Percentiles rank a stretch among this genome's conserved stretches.
phyloP scores from a whole-genome alignment of 805 yeast species.

The Yarrowia sp. region DNA sequence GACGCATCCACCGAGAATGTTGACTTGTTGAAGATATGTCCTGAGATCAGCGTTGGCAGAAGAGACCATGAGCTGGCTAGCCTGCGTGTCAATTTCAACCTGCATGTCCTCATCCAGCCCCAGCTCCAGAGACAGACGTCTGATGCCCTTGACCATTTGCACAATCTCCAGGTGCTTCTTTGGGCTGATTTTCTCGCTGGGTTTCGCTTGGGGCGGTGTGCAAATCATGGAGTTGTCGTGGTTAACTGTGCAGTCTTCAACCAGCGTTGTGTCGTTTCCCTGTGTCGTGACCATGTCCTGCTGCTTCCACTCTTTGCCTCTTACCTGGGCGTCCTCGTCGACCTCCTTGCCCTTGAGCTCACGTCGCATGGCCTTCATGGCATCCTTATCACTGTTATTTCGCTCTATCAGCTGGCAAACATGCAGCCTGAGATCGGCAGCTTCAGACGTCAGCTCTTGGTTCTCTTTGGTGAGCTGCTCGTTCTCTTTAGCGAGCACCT shows the following conservation, averaged over 20 bases:
- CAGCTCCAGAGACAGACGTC: too few relatives aligned
- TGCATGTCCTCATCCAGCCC: too few relatives aligned
- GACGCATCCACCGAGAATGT: not conserved
- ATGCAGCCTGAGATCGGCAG: not conserved
- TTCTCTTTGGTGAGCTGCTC: not conserved
- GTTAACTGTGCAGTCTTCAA: not conserved
- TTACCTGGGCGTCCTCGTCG: not conserved
- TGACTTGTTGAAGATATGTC: not conserved
- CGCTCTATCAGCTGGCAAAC: too few relatives aligned
- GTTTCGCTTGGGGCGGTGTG: too few relatives aligned
- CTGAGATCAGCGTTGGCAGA: too few relatives aligned
- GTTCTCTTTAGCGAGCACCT: not conserved
- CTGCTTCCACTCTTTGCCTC: too few relatives aligned
- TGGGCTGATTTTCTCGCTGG: too few relatives aligned
- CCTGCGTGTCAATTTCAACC: too few relatives aligned
- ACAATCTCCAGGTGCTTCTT: not conserved
- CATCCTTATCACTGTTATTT: too few relatives aligned
- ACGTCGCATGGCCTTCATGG: too few relatives aligned
- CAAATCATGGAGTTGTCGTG: not conserved
- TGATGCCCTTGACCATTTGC: not conserved
- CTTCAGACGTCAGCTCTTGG: not conserved
- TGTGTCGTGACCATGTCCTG: too few relatives aligned
- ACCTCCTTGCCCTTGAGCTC: not conserved
- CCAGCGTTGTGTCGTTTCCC: not conserved
- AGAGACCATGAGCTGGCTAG: too few relatives aligned